Evolutionary conservation across 805 yeast genomes (phyloP).

Genomic region (Starmera quercuum): DNA sequence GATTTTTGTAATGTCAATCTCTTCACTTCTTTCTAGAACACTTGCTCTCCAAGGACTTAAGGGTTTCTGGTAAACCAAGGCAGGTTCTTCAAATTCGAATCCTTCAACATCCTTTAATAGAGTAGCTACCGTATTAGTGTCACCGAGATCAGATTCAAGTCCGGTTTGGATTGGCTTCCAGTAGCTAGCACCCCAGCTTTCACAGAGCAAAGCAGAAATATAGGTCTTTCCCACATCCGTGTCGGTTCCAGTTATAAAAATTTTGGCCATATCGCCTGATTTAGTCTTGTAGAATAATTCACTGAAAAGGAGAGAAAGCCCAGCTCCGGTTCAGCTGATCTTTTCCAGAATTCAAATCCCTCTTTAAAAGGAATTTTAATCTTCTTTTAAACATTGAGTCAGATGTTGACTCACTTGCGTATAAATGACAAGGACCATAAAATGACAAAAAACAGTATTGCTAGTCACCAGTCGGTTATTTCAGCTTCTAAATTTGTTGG

Average conservation of each 20-base stretch:
- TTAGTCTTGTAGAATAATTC: too few relatives aligned
- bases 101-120: constrained; percentile 5
- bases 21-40: constrained; percentile 13
- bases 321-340: too few relatives aligned
- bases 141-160: constrained; percentile 19
- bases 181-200: constrained; percentile 20
- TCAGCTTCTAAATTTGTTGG: too few relatives aligned
- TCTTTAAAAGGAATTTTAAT: too few relatives aligned
- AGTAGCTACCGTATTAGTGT: constrained; percentile 12
- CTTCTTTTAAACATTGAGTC: too few relatives aligned
- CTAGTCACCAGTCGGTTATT: too few relatives aligned
- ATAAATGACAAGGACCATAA: too few relatives aligned
- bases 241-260: constrained; percentile 25
- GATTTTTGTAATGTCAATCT: constrained; percentile 11
- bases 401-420: too few relatives aligned
- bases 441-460: too few relatives aligned
- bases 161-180: constrained; percentile 27
- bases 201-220: constrained; percentile 17
- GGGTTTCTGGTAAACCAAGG: constrained; percentile 16
- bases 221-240: constrained; percentile 26
- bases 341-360: too few relatives aligned
- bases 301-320: too few relatives aligned
- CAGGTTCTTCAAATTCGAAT: constrained; percentile 10
- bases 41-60: constrained; percentile 22
- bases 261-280: not conserved